These are phyloP conservation scores for Pelargonium australe DNA, from an alignment of 441 rosid genomes.

Conservation along the genomic window DNA sequence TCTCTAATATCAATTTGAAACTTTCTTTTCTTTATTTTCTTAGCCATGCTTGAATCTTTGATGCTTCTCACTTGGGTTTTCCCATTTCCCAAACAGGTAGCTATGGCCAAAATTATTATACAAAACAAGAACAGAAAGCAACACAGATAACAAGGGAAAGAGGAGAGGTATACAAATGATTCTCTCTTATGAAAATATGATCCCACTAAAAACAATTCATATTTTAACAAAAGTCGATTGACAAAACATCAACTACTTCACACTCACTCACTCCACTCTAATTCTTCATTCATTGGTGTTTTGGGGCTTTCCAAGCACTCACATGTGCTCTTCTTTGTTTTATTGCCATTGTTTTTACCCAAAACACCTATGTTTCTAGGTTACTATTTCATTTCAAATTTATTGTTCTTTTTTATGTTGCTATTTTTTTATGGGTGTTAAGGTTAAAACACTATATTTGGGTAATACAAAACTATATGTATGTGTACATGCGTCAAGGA, in stretches of 20 bases:
- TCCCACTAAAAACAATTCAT: constrained; percentile 22
- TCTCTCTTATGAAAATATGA: neutral
- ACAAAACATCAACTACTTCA: neutral
- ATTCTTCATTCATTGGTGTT: neutral
- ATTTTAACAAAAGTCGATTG: neutral
- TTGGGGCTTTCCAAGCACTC: neutral
- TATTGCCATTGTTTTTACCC: too few species aligned
- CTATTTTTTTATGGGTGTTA: too few species aligned
- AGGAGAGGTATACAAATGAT: neutral
- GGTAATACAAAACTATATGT: too few species aligned
- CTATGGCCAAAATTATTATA: constrained; percentile 31
- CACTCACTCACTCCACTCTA: neutral
- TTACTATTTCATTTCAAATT: too few species aligned
- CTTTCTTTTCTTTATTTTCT: constrained; percentile 2
- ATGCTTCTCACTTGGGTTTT: constrained; percentile 13
- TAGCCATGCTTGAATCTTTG: neutral
- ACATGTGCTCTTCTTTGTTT: too few species aligned
- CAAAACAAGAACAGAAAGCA: constrained; percentile 17
- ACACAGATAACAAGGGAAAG: constrained; percentile 19
- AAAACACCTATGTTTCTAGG: too few species aligned
- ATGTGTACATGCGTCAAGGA: too few species aligned
- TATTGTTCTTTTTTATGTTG: too few species aligned
- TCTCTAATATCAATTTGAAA: neutral
- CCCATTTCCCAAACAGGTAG: constrained; percentile 26
- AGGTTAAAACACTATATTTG: too few species aligned